These are phyloP conservation scores for Tetradesmus obliquus DNA, from an alignment of 139 green algal species.

Conservation along the genomic window DNA sequence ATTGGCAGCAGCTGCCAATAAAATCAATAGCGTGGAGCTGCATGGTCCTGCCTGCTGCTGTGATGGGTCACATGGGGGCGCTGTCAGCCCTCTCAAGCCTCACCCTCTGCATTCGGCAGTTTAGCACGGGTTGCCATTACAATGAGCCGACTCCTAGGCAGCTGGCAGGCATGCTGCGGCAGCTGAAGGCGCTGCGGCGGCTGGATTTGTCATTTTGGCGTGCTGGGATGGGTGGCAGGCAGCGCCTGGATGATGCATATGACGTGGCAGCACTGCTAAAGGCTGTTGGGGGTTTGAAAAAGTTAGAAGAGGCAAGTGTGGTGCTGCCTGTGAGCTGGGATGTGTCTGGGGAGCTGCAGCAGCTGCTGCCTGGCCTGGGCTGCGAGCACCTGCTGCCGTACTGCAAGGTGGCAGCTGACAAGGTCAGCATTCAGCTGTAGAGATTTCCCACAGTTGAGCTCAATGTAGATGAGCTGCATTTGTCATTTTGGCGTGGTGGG, in stretches of 20 bases:
- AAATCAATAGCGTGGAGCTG: neutral
- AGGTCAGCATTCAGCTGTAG: no score
- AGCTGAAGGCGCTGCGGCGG: neutral
- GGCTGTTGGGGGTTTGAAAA: neutral
- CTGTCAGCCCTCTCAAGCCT: neutral
- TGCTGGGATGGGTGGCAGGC: neutral
- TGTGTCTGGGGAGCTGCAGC: neutral
- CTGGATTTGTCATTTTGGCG: neutral
- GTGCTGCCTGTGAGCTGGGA: neutral
- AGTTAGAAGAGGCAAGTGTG: neutral
- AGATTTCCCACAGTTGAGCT: no score
- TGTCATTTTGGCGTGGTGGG: neutral
- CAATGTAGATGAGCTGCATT: neutral
- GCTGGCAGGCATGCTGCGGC: neutral
- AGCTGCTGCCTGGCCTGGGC: neutral
- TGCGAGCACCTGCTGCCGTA: no score
- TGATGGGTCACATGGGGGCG: neutral
- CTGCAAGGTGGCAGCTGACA: no score
- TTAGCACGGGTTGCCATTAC: neutral
- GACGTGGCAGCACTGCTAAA: neutral
- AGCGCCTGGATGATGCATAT: neutral
- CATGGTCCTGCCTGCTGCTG: neutral
- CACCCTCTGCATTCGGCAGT: neutral
- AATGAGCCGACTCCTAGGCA: neutral
- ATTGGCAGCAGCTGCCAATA: neutral